Conservation (phyloP, 257 asterid species). For the Craterostigma plantagineum region DNA sequence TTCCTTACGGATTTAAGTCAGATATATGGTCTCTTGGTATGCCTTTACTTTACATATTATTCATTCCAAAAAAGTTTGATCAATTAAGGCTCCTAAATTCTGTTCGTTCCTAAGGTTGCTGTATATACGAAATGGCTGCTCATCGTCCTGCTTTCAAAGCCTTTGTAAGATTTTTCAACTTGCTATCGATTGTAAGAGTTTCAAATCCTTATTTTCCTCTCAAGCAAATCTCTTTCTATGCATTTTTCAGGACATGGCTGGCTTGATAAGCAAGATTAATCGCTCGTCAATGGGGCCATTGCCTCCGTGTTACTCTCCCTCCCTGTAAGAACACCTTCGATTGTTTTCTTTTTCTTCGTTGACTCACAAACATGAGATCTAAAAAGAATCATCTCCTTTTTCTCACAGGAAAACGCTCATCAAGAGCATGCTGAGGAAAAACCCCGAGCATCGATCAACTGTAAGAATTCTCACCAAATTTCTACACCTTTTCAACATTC, state of each 20-base stretch:
- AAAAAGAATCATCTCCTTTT: neutral
- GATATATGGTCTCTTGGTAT: conserved; percentile 98
- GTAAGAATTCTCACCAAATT: conserved; percentile 35
- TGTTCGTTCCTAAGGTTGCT: conserved; percentile 54
- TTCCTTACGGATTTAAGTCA: conserved; percentile 93
- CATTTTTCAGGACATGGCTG: conserved; percentile 91
- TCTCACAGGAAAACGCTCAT: conserved; percentile 62
- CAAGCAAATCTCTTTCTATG: conserved; percentile 6
- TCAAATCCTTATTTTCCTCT: neutral
- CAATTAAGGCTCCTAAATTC: conserved; percentile 3
- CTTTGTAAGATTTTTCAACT: conserved; percentile 50
- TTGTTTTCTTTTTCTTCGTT: conserved; percentile 4
- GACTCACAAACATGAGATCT: neutral
- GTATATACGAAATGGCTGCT: conserved; percentile 98
- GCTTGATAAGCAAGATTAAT: conserved; percentile 88
- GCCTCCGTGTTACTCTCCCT: conserved; percentile 92
- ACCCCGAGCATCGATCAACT: conserved; percentile 88
- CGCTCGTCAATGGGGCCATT: conserved; percentile 92
- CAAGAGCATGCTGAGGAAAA: conserved; percentile 95
- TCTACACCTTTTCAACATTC: neutral
- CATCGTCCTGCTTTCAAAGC: conserved; percentile 98
- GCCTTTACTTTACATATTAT: conserved; percentile 9
- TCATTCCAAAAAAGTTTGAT: conserved; percentile 1
- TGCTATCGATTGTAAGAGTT: neutral
- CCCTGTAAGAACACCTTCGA: conserved; percentile 48